Evolutionary conservation across 352 stramenopile genomes (phyloP), one percentile per base, ranked within the genome.

Genomic region (Globisporangium viniferum): DNA sequence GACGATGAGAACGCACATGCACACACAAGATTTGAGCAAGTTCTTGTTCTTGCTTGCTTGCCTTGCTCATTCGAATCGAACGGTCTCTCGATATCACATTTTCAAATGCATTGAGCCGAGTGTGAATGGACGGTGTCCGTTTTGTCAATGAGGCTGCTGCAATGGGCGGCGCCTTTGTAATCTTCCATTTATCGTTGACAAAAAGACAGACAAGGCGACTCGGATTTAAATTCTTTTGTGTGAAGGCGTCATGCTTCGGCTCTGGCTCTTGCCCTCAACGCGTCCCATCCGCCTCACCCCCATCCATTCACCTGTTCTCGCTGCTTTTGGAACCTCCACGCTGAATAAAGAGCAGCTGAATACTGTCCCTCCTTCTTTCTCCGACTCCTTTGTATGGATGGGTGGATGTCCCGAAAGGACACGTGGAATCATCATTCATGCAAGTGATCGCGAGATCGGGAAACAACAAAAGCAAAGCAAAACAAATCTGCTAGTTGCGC

Each of bases 331-430:
- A 44, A 44, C 10, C 36, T 44, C 36, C 12, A 44, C 36, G 36
- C 36, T 44, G 12, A 44, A 5, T 20, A 7, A 33, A 9, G 41
- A 22, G 59, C 59, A 65, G 59, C 61, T 59, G 61, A 66, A 35
- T 60, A 60, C 55, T 60, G 55, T 60, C 55, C 55, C 55, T 60
- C 55, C 58, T 63, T 14, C 58, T 20, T 31, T 33, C 48, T 59
- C 61, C 61, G 61, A 59, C 61, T 66, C 48, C 31, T 46, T 24
- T 24, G 24, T 24, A 24, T 49, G 31, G 9, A 51, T 66, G 60
- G 46, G 60, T 66, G 18, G 22, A 24, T 57, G 2, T 14, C 18
- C 18, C 10, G n/a, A 54, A 54, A 48, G 41, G 53, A 59, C 24
- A 41, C 31, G 4, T 33, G 31, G 31, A 5, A 33, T 3, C 31